A percentile compares a stretch with the other conserved stretches of the same genome.
These are phyloP conservation scores for Lactifluus volemus DNA, from an alignment of 768 basidiomycete genomes.

Conservation along the genomic window DNA sequence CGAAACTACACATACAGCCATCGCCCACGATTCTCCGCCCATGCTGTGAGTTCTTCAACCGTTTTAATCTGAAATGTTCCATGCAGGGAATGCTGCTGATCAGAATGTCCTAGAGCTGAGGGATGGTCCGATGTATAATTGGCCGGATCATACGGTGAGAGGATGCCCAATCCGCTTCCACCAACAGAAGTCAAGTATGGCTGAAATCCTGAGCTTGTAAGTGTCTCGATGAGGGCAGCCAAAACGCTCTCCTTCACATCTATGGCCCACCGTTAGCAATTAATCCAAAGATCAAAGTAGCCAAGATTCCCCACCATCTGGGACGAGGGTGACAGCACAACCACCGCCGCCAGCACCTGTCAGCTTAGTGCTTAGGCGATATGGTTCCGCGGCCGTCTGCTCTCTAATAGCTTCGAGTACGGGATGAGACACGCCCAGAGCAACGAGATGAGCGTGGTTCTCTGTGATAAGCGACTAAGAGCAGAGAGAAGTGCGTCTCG, in stretches of 20 bases:
- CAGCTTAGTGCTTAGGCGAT: constrained; percentile 79
- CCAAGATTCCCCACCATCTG: constrained; percentile 59
- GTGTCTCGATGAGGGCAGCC: constrained; percentile 45
- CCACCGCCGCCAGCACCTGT: constrained; percentile 98
- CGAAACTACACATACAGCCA: constrained; percentile 33
- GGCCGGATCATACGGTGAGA: constrained; percentile 44
- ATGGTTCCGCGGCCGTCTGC: constrained; percentile 56
- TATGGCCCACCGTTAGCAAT: constrained; percentile 25
- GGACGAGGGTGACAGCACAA: constrained; percentile 92
- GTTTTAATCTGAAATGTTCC: constrained; percentile 25
- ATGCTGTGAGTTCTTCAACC: constrained; percentile 26
- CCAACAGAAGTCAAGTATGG: constrained; percentile 91
- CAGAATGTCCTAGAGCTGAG: constrained; percentile 23
- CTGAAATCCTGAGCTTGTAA: constrained; percentile 58
- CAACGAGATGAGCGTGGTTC: constrained; percentile 80
- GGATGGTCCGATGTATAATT: constrained; percentile 17
- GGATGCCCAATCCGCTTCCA: constrained; percentile 84
- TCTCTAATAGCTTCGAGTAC: constrained; percentile 71
- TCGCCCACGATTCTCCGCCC: constrained; percentile 30
- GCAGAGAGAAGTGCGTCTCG: constrained; percentile 55
- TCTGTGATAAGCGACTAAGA: constrained; percentile 74
- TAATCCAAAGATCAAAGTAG: neutral
- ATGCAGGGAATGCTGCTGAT: constrained; percentile 15
- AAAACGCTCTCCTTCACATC: constrained; percentile 62
- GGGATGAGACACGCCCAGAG: constrained; percentile 88